phyloP scores from a whole-genome alignment of 331 rosid genomes.

The Rosa hybrid region DNA sequence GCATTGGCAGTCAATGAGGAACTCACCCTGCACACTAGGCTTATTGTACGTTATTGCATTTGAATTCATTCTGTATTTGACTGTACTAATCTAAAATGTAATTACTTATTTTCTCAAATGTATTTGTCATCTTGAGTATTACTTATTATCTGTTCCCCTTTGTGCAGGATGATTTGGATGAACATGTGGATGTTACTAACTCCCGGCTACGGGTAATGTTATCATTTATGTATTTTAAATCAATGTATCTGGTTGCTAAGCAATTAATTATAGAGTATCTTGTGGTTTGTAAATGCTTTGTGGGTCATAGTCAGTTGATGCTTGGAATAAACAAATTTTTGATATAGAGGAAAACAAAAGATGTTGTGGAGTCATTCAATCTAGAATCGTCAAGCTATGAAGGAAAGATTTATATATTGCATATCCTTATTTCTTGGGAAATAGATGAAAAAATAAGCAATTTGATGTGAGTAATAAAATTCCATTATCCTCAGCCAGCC shows the following conservation, averaged over 20 bases:
- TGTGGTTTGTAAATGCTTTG: background rate
- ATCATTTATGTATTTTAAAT: constrained; percentile 12
- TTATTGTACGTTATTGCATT: constrained; percentile 58
- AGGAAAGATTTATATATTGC: background rate
- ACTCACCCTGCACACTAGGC: constrained; percentile 83
- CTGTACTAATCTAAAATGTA: constrained; percentile 7
- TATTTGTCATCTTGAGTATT: background rate
- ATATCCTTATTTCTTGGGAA: background rate
- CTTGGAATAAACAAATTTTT: background rate
- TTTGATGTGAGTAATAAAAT: background rate
- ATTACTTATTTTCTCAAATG: constrained; percentile 2
- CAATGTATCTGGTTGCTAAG: background rate
- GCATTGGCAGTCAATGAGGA: constrained; percentile 99
- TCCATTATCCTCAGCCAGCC: background rate
- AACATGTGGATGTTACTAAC: constrained; percentile 89
- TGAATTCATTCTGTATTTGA: constrained; percentile 13
- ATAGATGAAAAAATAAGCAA: background rate
- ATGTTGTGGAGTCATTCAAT: background rate
- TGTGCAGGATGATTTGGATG: constrained; percentile 92
- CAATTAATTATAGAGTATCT: background rate
- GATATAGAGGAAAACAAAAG: constrained; percentile 1
- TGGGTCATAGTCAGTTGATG: background rate
- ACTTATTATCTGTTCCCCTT: constrained; percentile 13
- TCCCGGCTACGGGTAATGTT: constrained; percentile 78
- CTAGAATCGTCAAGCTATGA: background rate